Evolutionary conservation across 1,284 basidiomycete species (phyloP), one percentile per base, ranked within the genome.

Genomic region (Ganoderma lingzhi): DNA sequence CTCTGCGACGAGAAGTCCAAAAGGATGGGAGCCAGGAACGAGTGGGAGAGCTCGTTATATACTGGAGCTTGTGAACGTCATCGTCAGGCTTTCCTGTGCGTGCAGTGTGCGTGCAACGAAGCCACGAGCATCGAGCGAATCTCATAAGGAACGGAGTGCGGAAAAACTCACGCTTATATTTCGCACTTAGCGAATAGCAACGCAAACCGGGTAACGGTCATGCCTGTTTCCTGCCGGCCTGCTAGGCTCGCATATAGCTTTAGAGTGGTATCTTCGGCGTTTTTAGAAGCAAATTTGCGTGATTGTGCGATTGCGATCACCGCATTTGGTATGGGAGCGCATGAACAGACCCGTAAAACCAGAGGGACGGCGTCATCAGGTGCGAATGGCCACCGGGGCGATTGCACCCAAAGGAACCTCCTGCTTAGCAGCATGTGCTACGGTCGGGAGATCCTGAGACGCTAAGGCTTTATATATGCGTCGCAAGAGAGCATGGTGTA

Each of bases 81-180:
- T 14, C 32, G 45, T n/a, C n/a, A n/a, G n/a, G 28, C 17, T 28
- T 63, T 23, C 48, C 48, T 51, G 48, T 6, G 30, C 28, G 48
- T 37, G 39, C 28, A 55, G 6, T 23, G 23, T 23, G 23, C 23
- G 23, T 23, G 23, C 23, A 23, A 23, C 59, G 12, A 39, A 2
- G 12, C 19, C 15, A 41, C 19, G 15, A 51, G 48, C 48, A 3
- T 51, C 56, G n/a, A 62, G 32, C 37, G 14, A 30, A 45, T 39
- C 37, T 10, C 62, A 44, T 35, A 48, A 61, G 48, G 64, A 55
- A 56, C 60, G n/a, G 44, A 6, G 55, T 3, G 37, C 72, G 70
- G 72, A 67, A 60, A 70, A 73, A 71, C 69, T 51, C 51, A 64
- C 70, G 72, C 70, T 6, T 41, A 64, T 67, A 69, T 62, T 63